phyloP scores from a whole-genome alignment of 805 yeast genomes.

The Saccharomycopsis malanga region DNA sequence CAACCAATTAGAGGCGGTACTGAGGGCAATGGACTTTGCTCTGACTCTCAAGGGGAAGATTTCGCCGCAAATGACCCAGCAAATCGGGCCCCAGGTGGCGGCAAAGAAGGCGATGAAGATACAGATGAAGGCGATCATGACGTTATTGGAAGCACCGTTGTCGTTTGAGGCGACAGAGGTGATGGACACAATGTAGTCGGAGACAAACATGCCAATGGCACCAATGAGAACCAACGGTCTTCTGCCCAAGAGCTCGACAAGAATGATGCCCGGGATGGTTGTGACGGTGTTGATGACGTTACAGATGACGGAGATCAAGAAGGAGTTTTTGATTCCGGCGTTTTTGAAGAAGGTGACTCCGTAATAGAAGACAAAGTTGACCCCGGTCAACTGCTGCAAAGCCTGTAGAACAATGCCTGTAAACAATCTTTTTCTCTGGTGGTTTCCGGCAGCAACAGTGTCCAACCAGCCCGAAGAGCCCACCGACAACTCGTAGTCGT shows the following conservation, averaged over 20 bases:
- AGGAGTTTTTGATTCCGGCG: constrained; percentile 43
- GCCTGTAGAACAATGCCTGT: constrained; percentile 38
- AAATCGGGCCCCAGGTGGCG: constrained; percentile 77
- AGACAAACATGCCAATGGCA: constrained; percentile 53
- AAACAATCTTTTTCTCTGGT: constrained; percentile 37
- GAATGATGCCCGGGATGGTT: constrained; percentile 48
- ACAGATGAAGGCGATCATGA: constrained; percentile 46
- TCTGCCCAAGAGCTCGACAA: constrained; percentile 59
- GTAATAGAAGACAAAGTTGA: constrained; percentile 65
- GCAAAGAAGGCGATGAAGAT: constrained; percentile 71
- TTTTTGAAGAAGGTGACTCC: constrained; percentile 55
- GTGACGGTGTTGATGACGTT: constrained; percentile 41
- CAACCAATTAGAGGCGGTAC: constrained; percentile 75
- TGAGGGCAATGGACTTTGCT: constrained; percentile 63
- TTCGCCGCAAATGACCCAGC: constrained; percentile 60
- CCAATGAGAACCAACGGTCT: constrained; percentile 55
- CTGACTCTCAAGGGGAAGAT: constrained; percentile 67
- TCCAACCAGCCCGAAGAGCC: constrained; percentile 41
- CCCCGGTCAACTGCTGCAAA: constrained; percentile 67
- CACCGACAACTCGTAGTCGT: constrained; percentile 36
- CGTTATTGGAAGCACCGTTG: constrained; percentile 36
- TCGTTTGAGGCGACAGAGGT: constrained; percentile 28
- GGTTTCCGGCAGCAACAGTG: constrained; percentile 31
- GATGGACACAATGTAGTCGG: constrained; percentile 57
- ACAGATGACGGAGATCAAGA: constrained; percentile 36